Evolutionary conservation across 1,284 basidiomycete genomes (phyloP).

Genomic region (Schizophyllum amplum): DNA sequence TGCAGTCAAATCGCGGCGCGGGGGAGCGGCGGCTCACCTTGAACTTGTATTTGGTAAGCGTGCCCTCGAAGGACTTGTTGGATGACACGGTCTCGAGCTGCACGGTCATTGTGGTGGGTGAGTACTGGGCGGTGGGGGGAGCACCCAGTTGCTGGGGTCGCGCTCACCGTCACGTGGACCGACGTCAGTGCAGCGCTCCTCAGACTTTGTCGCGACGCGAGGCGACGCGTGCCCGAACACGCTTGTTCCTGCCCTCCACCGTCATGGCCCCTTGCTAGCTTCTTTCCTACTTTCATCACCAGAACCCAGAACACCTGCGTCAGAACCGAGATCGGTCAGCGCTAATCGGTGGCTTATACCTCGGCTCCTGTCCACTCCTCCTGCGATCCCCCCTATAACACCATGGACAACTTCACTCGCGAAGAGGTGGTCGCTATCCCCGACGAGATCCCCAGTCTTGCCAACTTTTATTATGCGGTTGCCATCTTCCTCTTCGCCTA

Average conservation of each 20-base stretch:
- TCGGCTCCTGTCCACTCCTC: too few species aligned
- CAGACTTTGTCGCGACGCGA: not conserved
- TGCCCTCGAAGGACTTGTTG: constrained; percentile 76
- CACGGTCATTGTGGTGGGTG: constrained; percentile 5
- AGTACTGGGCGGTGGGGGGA: constrained; percentile 13
- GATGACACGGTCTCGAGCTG: constrained; percentile 61
- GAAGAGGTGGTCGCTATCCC: not conserved
- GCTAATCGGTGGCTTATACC: too few species aligned
- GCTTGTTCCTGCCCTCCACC: not conserved
- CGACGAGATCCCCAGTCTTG: not conserved
- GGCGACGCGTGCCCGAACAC: too few species aligned
- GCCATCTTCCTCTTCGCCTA: not conserved
- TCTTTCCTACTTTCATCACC: too few species aligned
- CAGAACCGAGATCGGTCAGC: too few species aligned
- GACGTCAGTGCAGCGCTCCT: too few species aligned
- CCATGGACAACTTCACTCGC: not conserved
- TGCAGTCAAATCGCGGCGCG: not conserved
- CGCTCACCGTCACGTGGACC: not conserved
- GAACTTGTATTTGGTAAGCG: constrained; percentile 83
- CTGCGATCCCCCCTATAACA: not conserved
- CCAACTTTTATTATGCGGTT: not conserved
- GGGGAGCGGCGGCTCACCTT: constrained; percentile 35
- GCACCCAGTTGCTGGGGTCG: not conserved
- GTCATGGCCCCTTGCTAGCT: too few species aligned
- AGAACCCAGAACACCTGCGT: too few species aligned